Evolutionary conservation across 768 basidiomycete species (phyloP), one percentile per base, ranked within the genome.

Genomic region (Pluteus cervinus): DNA sequence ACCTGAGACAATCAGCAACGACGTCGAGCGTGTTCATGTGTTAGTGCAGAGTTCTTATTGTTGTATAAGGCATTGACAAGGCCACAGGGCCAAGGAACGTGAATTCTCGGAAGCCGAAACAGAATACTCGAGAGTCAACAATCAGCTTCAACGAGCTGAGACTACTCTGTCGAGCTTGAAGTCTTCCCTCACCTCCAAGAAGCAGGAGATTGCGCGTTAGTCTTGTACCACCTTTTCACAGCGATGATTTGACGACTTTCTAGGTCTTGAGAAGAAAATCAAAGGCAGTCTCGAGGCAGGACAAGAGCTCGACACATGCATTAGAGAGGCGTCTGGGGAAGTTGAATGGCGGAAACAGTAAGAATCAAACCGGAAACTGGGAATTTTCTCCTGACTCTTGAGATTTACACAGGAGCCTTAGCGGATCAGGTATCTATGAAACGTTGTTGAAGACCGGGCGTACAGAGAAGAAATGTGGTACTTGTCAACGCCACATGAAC

Each of bases 401-500:
- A n/a, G n/a, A n/a, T n/a, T n/a, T n/a, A n/a, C n/a, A n/a, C n/a
- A n/a, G n/a, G n/a, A n/a, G n/a, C n/a, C n/a, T n/a, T n/a, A n/a
- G n/a, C n/a, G n/a, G n/a, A n/a, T n/a, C n/a, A n/a, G n/a, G n/a
- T n/a, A n/a, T 72, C 24, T 93, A 76, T 40, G 64, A 78, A 40
- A 54, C 55, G 1, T 48, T 87, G 21, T 65, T 89, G 26, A 59
- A 63, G 11, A 55, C 59, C 1, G 87, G 84, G 23, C 75, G 74
- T 52, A 62, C 68, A 34, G 74, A 81, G 44, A 79, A 83, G 50
- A 57, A 68, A 0, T 99, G 94, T 50, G 65, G 74, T 8, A 79
- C 79, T 6, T 98, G 94, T 53, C 77, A 79, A 48, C 75, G 92
- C 1, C 66, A 65, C 25, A 60, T 97, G 52, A 62, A 72, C 15